Conservation (phyloP, 2,329 filamentous ascomycete species). For the Bipolaris zeicola region DNA sequence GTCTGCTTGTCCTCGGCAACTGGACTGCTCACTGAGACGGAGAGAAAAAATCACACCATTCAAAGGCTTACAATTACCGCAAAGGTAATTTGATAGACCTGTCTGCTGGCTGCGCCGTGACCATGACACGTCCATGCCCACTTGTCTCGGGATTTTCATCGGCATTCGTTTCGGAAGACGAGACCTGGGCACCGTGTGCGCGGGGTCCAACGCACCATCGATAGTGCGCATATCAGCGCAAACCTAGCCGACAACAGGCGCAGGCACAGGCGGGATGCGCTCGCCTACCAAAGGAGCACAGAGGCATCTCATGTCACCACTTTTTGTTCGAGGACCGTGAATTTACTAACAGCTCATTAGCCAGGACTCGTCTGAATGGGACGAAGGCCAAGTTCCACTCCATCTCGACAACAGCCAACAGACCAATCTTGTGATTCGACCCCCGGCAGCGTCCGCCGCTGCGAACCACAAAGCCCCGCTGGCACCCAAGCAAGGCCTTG, state of each 20-base stretch:
- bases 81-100: slow-evolving; percentile 5
- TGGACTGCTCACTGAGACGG: neutral
- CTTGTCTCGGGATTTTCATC: slow-evolving; percentile 8
- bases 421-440: slow-evolving; percentile 37
- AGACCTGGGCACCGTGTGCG: slow-evolving; percentile 14
- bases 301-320: slow-evolving; percentile 12
- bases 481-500: slow-evolving; percentile 45
- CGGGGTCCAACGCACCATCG: slow-evolving; percentile 24
- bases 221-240: slow-evolving; percentile 23
- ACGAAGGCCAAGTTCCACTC: slow-evolving; percentile 34
- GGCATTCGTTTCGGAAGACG: slow-evolving; percentile 11
- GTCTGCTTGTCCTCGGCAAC: slow-evolving; percentile 4
- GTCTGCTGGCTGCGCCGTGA: slow-evolving; percentile 4
- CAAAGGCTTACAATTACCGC: neutral
- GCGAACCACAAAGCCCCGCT: slow-evolving; percentile 44
- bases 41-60: slow-evolving; percentile 2
- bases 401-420: slow-evolving; percentile 41
- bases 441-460: slow-evolving; percentile 31
- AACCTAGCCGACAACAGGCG: slow-evolving; percentile 20
- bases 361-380: slow-evolving; percentile 39
- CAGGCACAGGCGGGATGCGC: neutral
- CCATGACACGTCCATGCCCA: slow-evolving; percentile 12
- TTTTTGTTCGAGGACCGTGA: slow-evolving; percentile 7
- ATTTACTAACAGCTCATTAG: slow-evolving; percentile 36
- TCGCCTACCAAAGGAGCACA: neutral